Evolutionary conservation across 139 green algal genomes (phyloP).

Genomic region (Volvox reticuliferus): DNA sequence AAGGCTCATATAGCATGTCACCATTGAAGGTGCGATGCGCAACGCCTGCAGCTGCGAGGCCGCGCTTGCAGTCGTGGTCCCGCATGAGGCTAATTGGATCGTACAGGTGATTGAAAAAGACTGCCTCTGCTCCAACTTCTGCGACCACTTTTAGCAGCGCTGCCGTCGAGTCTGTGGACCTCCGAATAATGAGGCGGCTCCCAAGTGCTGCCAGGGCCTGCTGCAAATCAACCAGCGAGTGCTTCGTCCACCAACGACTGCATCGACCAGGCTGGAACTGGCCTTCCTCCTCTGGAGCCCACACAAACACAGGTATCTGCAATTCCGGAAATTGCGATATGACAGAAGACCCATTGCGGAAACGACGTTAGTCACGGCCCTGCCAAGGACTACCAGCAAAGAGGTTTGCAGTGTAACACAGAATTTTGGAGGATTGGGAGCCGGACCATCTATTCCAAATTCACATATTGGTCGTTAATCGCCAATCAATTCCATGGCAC

Average conservation of each 20-base stretch:
- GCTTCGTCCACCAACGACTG: conserved; percentile 79
- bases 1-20: conserved; percentile 94
- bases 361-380: no score
- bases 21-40: conserved; percentile 84
- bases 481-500: no score
- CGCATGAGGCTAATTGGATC: conserved; percentile 94
- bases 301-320: conserved; percentile 92
- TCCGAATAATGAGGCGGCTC: conserved; percentile 76
- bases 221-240: conserved; percentile 46
- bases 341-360: no score
- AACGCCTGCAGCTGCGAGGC: conserved; percentile 65
- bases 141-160: conserved; percentile 70
- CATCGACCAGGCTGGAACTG: conserved; percentile 92
- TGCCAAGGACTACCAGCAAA: no score
- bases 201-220: conserved; percentile 78
- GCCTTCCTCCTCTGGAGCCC: conserved; percentile 93
- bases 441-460: no score
- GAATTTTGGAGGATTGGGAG: no score
- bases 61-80: conserved; percentile 86
- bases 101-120: conserved; percentile 97
- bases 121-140: conserved; percentile 70
- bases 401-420: no score
- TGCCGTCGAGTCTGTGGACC: conserved; percentile 63
- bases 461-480: no score
- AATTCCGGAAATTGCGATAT: no score